Evolutionary conservation across 2,329 filamentous ascomycete species (phyloP).

Genomic region (Sphaceloma murrayae): DNA sequence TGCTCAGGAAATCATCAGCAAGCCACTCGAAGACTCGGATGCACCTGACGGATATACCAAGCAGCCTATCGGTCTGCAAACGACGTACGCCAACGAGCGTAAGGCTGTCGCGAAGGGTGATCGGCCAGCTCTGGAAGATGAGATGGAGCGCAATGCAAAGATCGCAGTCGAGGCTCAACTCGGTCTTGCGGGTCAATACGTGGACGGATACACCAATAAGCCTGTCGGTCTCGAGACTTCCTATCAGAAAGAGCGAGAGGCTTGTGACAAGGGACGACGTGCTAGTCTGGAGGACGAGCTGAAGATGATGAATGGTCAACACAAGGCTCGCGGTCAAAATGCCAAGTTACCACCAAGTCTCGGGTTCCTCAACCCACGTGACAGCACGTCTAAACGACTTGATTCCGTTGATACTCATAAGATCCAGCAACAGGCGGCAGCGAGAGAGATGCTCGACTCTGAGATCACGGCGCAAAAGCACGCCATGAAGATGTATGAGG

Average conservation of each 20-base stretch:
- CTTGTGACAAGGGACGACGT: not conserved
- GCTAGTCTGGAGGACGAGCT: constrained; percentile 14
- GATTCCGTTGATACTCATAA: not conserved
- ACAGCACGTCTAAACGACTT: not conserved
- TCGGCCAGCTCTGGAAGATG: constrained; percentile 15
- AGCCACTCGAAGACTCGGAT: not conserved
- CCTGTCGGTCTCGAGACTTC: constrained; percentile 43
- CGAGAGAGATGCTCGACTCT: constrained; percentile 7
- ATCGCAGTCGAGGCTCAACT: not conserved
- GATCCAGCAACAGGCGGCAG: not conserved
- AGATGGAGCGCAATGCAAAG: constrained; percentile 15
- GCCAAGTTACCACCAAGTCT: not conserved
- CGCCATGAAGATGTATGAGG: constrained; percentile 8
- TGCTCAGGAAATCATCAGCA: constrained; percentile 2
- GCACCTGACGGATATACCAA: constrained; percentile 18
- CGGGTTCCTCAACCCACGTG: not conserved
- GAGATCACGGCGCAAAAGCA: constrained; percentile 11
- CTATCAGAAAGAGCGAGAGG: constrained; percentile 37
- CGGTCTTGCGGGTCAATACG: constrained; percentile 9
- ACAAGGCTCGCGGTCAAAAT: not conserved
- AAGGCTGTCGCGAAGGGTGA: constrained; percentile 7
- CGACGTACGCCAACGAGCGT: constrained; percentile 18
- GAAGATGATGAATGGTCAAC: not conserved
- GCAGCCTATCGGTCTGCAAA: constrained; percentile 19
- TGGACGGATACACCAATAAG: constrained; percentile 17